Evolutionary conservation across 345 rosid genomes (phyloP), one percentile per base, ranked within the genome.

Genomic region (Populus davidiana): DNA sequence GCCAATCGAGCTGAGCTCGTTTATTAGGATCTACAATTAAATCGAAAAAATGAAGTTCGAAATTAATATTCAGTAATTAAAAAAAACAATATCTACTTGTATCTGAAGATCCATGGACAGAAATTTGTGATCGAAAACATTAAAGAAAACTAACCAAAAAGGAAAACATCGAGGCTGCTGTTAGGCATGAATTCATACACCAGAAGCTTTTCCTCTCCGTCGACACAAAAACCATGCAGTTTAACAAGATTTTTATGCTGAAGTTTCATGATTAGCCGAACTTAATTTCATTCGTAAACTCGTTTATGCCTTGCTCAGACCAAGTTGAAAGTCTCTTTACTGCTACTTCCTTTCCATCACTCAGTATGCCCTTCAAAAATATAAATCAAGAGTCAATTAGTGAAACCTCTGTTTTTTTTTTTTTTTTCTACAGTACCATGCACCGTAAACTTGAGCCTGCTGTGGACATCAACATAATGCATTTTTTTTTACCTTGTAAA

Each of bases 301-400:
- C 86, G 7, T n/a, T 71, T 5, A 63, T 27, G 0, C 89, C 89
- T 75, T 86, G 89, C 63, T 80, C 82, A 1, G 86, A 86, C 56
- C 67, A 54, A 47, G 43, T 69, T 29, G 81, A 76, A 38, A 84
- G 78, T 71, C 76, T 81, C 69, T 83, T 87, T 29, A 88, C 85
- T 38, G 91, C 89, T 72, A 88, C 80, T 72, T 83, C 84, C 75
- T 81, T 85, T 78, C 89, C 89, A 79, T 75, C 87, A 33, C 59
- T 54, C 44, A 90, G 72, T 44, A 54, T 69, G 67, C 93, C 93
- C 91, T 90, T 80, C 12, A 79, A 85, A 20, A 56, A 20, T 25
- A 50, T 56, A 66, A 29, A 56, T 27, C 33, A 9, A 59, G 39
- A 36, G 39, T 39, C 43, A 38, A 2, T 8, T 14, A 63, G 29